phyloP scores from a whole-genome alignment of 139 green algal species.

The Choricystis sp. region DNA sequence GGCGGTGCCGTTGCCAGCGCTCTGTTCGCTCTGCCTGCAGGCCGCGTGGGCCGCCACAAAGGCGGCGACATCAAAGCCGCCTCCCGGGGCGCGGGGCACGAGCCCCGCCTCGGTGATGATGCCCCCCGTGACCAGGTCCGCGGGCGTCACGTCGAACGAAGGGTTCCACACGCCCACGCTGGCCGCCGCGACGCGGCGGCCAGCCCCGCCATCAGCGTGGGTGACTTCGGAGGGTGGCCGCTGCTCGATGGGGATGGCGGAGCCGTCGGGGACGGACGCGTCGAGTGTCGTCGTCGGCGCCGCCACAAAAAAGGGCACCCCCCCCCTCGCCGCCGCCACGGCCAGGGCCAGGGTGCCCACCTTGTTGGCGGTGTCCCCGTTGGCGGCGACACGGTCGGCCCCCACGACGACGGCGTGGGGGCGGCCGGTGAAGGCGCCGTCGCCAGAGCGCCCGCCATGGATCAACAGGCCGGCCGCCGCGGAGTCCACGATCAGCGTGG shows the following conservation, averaged over 20 bases:
- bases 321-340: conserved; percentile 38
- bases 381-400: conserved; percentile 76
- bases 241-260: conserved; percentile 82
- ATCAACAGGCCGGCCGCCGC: conserved; percentile 70
- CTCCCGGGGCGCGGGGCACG: conserved; percentile 28
- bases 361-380: conserved; percentile 87
- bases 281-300: conserved; percentile 84
- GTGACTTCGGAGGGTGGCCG: conserved; percentile 45
- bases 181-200: conserved; percentile 43
- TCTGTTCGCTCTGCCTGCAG: too few relatives aligned
- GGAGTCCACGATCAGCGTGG: conserved; percentile 80
- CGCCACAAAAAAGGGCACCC: conserved; percentile 87
- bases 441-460: conserved; percentile 3
- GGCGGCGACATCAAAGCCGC: conserved; percentile 25
- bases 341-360: conserved; percentile 77
- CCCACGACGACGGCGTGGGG: conserved; percentile 90
- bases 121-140: conserved; percentile 53
- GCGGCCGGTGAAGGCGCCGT: neutral
- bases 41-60: conserved; percentile 23
- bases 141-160: conserved; percentile 84
- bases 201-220: conserved; percentile 5
- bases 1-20: too few relatives aligned
- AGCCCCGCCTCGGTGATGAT: conserved; percentile 89
- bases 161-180: conserved; percentile 85
- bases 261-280: conserved; percentile 32